Conservation (phyloP, 148 eudicot species). For the Amaranthus palmeri region DNA sequence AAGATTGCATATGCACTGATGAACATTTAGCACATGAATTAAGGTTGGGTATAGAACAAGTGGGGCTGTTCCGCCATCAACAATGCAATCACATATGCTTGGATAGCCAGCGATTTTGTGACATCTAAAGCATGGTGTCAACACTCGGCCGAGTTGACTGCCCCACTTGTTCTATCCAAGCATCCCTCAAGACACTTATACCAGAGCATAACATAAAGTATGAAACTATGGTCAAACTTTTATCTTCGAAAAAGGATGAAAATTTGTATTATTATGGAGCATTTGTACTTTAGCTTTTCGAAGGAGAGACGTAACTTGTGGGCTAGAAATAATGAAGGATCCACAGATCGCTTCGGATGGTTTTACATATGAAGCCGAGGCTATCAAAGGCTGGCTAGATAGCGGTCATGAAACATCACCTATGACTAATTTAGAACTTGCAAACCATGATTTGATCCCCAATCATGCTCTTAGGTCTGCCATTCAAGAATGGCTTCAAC, state of each 20-base stretch:
- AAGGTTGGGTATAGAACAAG: no score
- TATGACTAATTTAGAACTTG: constrained; percentile 54
- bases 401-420: constrained; percentile 69
- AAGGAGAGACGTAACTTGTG: not conserved
- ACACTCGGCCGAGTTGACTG: no score
- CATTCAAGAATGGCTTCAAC: constrained; percentile 67
- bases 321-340: constrained; percentile 65
- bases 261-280: not conserved
- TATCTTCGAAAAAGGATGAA: not conserved
- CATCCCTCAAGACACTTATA: no score
- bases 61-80: no score
- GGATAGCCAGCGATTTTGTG: no score
- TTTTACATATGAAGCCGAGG: constrained; percentile 80
- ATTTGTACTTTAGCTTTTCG: not conserved
- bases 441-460: constrained; percentile 44
- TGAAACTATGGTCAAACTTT: not conserved
- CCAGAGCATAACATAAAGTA: not conserved
- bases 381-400: constrained; percentile 58
- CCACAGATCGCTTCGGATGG: constrained; percentile 96
- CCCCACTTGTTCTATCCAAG: no score
- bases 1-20: no score
- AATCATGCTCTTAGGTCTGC: constrained; percentile 81
- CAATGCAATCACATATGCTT: no score
- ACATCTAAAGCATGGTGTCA: no score
- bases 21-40: no score